These are phyloP conservation scores for Corynespora cassiicola DNA, from an alignment of 2,329 filamentous ascomycete genomes.

Conservation along the genomic window DNA sequence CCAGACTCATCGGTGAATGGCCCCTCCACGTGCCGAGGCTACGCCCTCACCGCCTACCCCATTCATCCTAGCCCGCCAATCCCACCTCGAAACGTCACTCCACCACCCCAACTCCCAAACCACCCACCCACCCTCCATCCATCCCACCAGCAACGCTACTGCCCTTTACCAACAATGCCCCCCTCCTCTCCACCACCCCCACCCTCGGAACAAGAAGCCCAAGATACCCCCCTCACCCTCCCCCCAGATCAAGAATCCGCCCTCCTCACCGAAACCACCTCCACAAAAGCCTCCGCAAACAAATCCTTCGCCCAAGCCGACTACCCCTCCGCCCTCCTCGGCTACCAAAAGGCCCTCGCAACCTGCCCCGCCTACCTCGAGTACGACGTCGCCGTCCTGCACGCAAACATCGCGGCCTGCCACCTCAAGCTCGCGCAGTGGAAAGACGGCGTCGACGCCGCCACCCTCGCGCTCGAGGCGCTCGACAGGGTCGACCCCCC, in stretches of 20 bases:
- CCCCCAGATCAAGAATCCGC: slow-evolving; percentile 44
- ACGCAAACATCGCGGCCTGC: slow-evolving; percentile 88
- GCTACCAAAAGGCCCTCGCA: slow-evolving; percentile 80
- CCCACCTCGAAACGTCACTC: slow-evolving; percentile 33
- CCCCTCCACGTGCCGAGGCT: slow-evolving; percentile 28
- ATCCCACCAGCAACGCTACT: not conserved
- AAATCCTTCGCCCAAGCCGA: slow-evolving; percentile 74
- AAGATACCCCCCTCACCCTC: slow-evolving; percentile 21
- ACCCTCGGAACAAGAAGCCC: slow-evolving; percentile 5
- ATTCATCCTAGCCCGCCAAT: slow-evolving; percentile 9
- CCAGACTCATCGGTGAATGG: slow-evolving; percentile 15
- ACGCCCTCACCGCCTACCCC: slow-evolving; percentile 13
- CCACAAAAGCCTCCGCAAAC: slow-evolving; percentile 79
- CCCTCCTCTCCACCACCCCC: slow-evolving; percentile 7
- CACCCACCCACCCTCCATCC: slow-evolving; percentile 4
- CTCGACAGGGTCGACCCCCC: slow-evolving; percentile 67
- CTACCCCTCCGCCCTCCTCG: slow-evolving; percentile 79
- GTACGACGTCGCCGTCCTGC: slow-evolving; percentile 85
- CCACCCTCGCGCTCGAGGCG: slow-evolving; percentile 74
- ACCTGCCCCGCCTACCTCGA: slow-evolving; percentile 84
- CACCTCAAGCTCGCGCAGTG: slow-evolving; percentile 85
- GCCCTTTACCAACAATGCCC: slow-evolving; percentile 11
- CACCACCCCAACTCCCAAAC: not conserved
- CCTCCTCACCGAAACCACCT: slow-evolving; percentile 74
- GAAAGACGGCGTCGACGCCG: slow-evolving; percentile 79